Conservation (phyloP, 1,284 basidiomycete genomes). For the Leucoagaricus sp. region DNA sequence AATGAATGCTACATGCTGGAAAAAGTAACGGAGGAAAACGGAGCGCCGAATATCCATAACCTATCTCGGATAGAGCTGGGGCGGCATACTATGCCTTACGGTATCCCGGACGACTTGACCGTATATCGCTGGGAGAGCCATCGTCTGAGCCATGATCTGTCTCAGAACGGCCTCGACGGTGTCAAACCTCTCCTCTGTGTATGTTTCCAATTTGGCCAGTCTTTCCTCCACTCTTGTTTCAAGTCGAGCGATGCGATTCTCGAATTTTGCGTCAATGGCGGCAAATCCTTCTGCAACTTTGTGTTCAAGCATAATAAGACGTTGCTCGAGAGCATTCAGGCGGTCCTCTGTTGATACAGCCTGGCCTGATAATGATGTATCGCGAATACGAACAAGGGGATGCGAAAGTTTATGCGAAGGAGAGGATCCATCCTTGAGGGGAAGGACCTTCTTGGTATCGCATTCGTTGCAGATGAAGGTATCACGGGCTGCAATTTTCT, state of each 20-base stretch:
- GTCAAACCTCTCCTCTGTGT: constrained; percentile 27
- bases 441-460: constrained; percentile 23
- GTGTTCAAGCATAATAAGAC: constrained; percentile 26
- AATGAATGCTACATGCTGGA: not conserved
- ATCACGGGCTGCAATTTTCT: constrained; percentile 26
- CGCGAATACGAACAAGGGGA: constrained; percentile 31
- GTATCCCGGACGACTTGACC: constrained; percentile 29
- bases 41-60: not conserved
- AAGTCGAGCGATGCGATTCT: constrained; percentile 24
- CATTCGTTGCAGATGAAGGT: constrained; percentile 36
- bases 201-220: constrained; percentile 27
- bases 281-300: constrained; percentile 28
- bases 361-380: constrained; percentile 24
- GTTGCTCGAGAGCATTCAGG: constrained; percentile 27
- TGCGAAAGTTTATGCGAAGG: constrained; percentile 27
- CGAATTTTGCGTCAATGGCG: constrained; percentile 27
- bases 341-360: constrained; percentile 26
- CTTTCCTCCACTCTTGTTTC: constrained; percentile 29
- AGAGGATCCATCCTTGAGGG: constrained; percentile 19
- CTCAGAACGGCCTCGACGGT: constrained; percentile 29
- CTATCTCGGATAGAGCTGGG: not conserved
- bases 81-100: constrained; percentile 15
- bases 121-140: constrained; percentile 30
- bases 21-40: not conserved
- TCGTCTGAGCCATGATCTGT: constrained; percentile 30